Evolutionary conservation across 1,284 basidiomycete genomes (phyloP).

Genomic region (Microbotryum scabiosae): DNA sequence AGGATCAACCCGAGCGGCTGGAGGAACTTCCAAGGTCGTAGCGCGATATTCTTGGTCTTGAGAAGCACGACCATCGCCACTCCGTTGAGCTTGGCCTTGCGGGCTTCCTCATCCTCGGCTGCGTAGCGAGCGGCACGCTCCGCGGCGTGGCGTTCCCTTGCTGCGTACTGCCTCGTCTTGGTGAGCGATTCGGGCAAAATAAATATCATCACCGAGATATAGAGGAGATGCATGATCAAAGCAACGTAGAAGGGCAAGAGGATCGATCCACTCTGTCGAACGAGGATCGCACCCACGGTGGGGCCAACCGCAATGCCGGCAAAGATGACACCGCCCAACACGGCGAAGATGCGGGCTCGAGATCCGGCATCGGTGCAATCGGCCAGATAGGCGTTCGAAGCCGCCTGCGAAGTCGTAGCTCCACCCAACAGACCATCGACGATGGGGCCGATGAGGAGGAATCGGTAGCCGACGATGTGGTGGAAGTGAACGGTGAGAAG

Average conservation of each 20-base stretch:
- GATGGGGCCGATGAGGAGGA: slow-evolving; percentile 28
- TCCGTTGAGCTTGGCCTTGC: neutral
- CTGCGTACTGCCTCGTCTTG: slow-evolving; percentile 1
- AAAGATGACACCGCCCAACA: slow-evolving; percentile 25
- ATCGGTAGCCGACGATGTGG: slow-evolving; percentile 24
- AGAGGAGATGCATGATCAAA: slow-evolving; percentile 10
- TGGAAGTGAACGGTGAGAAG: slow-evolving; percentile 30
- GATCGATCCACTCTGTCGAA: slow-evolving; percentile 10
- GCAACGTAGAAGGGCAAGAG: slow-evolving; percentile 29
- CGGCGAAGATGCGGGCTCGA: slow-evolving; percentile 25
- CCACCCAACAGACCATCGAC: slow-evolving; percentile 29
- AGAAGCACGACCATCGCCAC: neutral
- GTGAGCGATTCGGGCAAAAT: slow-evolving; percentile 25
- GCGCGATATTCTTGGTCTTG: neutral
- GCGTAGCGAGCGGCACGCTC: neutral
- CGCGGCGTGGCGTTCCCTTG: slow-evolving; percentile 9
- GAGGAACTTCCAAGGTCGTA: slow-evolving; percentile 12
- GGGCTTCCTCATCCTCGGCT: neutral
- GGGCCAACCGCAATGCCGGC: slow-evolving; percentile 27
- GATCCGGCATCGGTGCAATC: slow-evolving; percentile 30
- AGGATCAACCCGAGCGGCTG: slow-evolving; percentile 17
- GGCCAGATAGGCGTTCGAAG: slow-evolving; percentile 24
- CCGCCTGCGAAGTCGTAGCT: slow-evolving; percentile 22
- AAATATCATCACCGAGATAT: neutral
- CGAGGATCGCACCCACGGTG: slow-evolving; percentile 13